Evolutionary conservation across 768 basidiomycete genomes (phyloP), one percentile per base, ranked within the genome.

Genomic region (Suillus subaureus): DNA sequence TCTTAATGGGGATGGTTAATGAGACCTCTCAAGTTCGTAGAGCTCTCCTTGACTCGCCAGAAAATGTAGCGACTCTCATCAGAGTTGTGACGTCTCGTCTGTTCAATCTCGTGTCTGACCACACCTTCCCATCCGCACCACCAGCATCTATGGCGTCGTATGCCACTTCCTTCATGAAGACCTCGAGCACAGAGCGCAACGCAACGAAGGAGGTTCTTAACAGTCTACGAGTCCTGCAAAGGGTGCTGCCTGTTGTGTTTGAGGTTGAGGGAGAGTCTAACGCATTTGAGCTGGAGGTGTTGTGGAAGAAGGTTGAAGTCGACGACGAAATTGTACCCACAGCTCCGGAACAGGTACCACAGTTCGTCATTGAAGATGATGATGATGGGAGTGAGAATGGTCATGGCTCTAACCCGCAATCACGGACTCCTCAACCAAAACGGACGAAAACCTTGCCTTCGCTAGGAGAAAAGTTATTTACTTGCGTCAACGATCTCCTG

Each of bases 301-400:
- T 99, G 35, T 99, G 97, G 95, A 92, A 83, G 75, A 87, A 81
- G 70, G 81, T 84, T 62, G 85, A 85, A 66, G 80, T 83, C 9
- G 79, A 80, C 61, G 82, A 81, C 40, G 73, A 69, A 21, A 70
- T 74, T 31, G 76, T 73, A 54, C 52, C 35, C 52, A 61, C 68
- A 37, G 67, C 69, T 35, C 61, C 62, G 6, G 67, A 71, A 47
- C 74, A 78, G 63, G 62, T 66, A 31, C 79, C 87, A 13, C 94
- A 96, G 72, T 97, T 97, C 74, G 92, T 96, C 18, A 95, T 97
- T 43, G 94, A 94, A 68, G 93, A 95, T 69, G 93, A 92, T 21
- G 90, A 92, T 4, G 90, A 80, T n/a, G 68, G 65, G 40, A 80
- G 78, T 63, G 85, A 85, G 49, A 74, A 69, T 63, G 79, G 77